Conservation (phyloP, 768 basidiomycete species). For the Hygrophoropsis aurantiaca region DNA sequence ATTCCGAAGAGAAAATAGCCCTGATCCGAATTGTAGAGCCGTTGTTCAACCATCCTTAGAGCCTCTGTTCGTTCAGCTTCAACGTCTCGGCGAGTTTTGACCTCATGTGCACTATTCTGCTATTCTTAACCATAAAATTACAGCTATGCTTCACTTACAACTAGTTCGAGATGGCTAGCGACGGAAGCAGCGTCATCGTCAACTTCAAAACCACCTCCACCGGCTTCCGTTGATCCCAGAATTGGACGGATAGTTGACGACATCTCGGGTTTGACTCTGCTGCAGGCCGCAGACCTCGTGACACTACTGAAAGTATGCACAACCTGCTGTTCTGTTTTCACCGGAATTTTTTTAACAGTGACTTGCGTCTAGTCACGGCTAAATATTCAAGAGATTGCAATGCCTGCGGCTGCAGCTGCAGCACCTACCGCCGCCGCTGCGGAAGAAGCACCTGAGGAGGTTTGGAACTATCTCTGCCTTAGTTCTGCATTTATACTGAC, state of each 20-base stretch:
- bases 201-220: constrained; percentile 41
- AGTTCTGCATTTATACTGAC: not conserved
- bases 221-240: constrained; percentile 57
- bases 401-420: constrained; percentile 74
- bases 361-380: constrained; percentile 63
- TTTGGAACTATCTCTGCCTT: constrained; percentile 31
- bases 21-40: constrained; percentile 13
- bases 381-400: constrained; percentile 96
- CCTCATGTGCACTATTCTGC: constrained; percentile 1
- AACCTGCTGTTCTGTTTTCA: not conserved
- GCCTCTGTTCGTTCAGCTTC: constrained; percentile 14
- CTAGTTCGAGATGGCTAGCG: constrained; percentile 55
- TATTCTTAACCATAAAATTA: not conserved
- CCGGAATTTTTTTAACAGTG: constrained; percentile 1
- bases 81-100: constrained; percentile 10
- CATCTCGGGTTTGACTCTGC: constrained; percentile 82
- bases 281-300: constrained; percentile 96
- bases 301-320: constrained; percentile 77
- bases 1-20: not conserved
- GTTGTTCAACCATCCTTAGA: constrained; percentile 16
- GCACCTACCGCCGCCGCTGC: constrained; percentile 54
- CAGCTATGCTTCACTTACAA: constrained; percentile 26
- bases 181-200: constrained; percentile 46
- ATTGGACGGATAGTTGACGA: constrained; percentile 88
- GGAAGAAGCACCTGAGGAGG: constrained; percentile 66